phyloP scores from a whole-genome alignment of 495 filamentous ascomycete species.

The Penicillium nucicola region DNA sequence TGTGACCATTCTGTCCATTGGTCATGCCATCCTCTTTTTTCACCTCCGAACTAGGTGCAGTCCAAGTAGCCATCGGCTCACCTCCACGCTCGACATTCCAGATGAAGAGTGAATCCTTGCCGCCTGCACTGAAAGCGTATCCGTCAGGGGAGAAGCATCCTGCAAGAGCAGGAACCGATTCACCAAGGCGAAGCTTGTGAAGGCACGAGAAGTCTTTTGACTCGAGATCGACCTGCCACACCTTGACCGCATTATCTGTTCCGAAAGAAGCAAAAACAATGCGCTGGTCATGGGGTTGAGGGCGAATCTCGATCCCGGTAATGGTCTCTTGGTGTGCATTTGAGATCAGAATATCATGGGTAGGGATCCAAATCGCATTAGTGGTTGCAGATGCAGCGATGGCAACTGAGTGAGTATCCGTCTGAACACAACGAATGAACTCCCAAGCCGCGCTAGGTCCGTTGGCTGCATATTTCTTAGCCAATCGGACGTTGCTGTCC shows the following conservation, averaged over 20 bases:
- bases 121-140: constrained; percentile 65
- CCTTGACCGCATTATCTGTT: constrained; percentile 59
- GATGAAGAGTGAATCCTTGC: constrained; percentile 60
- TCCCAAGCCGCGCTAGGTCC: constrained; percentile 32
- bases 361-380: constrained; percentile 42
- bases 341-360: constrained; percentile 39
- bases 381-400: constrained; percentile 31
- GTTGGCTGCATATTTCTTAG: constrained; percentile 32
- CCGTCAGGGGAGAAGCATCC: constrained; percentile 72
- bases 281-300: constrained; percentile 24
- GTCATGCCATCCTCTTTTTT: constrained; percentile 27
- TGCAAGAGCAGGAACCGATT: constrained; percentile 53
- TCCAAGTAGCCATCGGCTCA: constrained; percentile 66
- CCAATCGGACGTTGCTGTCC: constrained; percentile 36
- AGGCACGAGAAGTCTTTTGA: constrained; percentile 56
- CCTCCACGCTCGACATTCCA: constrained; percentile 69
- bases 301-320: constrained; percentile 44
- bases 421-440: constrained; percentile 34
- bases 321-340: constrained; percentile 44
- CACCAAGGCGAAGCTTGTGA: constrained; percentile 41
- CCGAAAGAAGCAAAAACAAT: constrained; percentile 46
- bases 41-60: constrained; percentile 26
- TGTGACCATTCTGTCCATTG: constrained; percentile 42
- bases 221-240: constrained; percentile 66
- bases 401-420: constrained; percentile 24